Percentiles rank a stretch among this genome's conserved stretches.
These are phyloP conservation scores for Pelargonium fulgidum DNA, from an alignment of 441 rosid species.

Conservation along the genomic window DNA sequence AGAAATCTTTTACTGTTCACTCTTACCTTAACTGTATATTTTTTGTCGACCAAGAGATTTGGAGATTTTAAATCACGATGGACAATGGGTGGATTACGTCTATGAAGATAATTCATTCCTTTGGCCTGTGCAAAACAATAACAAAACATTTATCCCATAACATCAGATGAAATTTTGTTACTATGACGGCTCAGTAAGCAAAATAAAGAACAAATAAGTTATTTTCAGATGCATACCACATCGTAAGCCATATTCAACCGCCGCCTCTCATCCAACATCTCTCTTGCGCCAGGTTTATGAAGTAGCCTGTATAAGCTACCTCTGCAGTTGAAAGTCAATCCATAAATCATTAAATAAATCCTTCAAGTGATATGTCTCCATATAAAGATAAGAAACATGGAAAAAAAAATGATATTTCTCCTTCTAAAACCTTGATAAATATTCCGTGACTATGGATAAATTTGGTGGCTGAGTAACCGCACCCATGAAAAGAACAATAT, in stretches of 20 bases:
- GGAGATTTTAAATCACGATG: slow-evolving; percentile 98
- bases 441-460: slow-evolving; percentile 94
- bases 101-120: slow-evolving; percentile 99
- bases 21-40: slow-evolving; percentile 86
- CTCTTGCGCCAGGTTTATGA: slow-evolving; percentile 79
- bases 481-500: slow-evolving; percentile 99
- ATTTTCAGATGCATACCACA: slow-evolving; percentile 56
- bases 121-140: slow-evolving; percentile 56
- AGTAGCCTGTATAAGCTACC: slow-evolving; percentile 93
- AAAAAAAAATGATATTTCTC: background rate
- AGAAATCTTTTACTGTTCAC: background rate
- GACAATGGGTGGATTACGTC: slow-evolving; percentile 85
- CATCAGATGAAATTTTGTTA: background rate
- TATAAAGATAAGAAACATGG: background rate
- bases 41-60: slow-evolving; percentile 91
- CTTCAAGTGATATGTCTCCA: background rate
- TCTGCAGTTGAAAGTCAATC: slow-evolving; percentile 43
- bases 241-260: slow-evolving; percentile 93
- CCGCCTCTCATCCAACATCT: slow-evolving; percentile 81
- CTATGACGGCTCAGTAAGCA: background rate
- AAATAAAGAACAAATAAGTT: background rate
- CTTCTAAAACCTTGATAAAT: slow-evolving; percentile 68
- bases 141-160: slow-evolving; percentile 19
- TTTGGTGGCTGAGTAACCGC: slow-evolving; percentile 96
- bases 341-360: slow-evolving; percentile 22